Evolutionary conservation across 306 rosid genomes (phyloP).

Genomic region (Benincasa hispida): DNA sequence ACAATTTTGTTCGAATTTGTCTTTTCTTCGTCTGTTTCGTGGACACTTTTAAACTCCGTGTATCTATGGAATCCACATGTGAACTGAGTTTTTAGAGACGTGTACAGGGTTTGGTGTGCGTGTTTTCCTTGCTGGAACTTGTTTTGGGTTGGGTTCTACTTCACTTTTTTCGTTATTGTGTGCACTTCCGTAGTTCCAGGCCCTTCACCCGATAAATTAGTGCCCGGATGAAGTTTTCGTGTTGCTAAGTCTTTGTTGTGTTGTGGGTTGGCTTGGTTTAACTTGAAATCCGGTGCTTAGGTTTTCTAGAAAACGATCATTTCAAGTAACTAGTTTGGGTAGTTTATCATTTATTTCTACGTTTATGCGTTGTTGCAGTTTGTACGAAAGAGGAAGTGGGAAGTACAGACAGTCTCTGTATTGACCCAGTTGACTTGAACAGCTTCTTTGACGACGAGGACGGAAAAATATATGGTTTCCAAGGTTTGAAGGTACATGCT

Average conservation of each 20-base stretch:
- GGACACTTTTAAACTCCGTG: background rate
- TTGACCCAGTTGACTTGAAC: slow-evolving; percentile 63
- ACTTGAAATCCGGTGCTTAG: background rate
- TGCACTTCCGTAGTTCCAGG: background rate
- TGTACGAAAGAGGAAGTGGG: slow-evolving; percentile 59
- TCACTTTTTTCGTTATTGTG: background rate
- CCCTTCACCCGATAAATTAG: too few relatives aligned
- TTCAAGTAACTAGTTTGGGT: background rate
- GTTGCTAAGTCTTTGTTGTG: background rate
- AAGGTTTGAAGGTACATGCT: slow-evolving; percentile 58
- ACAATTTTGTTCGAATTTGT: background rate
- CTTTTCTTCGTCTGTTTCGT: background rate
- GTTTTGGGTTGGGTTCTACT: background rate
- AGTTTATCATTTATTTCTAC: background rate
- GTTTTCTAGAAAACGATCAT: background rate
- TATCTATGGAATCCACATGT: background rate
- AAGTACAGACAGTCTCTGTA: slow-evolving; percentile 26
- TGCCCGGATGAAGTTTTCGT: background rate
- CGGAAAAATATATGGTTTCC: slow-evolving; percentile 77
- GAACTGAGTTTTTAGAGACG: background rate
- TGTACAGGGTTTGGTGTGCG: too few relatives aligned
- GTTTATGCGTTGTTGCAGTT: slow-evolving; percentile 26
- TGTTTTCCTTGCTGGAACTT: too few relatives aligned
- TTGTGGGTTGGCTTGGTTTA: background rate
- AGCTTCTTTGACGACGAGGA: slow-evolving; percentile 57